A percentile compares a stretch with the other conserved stretches of the same genome.
Evolutionary conservation across 805 yeast genomes (phyloP).

Genomic region (Ogataea henricii): DNA sequence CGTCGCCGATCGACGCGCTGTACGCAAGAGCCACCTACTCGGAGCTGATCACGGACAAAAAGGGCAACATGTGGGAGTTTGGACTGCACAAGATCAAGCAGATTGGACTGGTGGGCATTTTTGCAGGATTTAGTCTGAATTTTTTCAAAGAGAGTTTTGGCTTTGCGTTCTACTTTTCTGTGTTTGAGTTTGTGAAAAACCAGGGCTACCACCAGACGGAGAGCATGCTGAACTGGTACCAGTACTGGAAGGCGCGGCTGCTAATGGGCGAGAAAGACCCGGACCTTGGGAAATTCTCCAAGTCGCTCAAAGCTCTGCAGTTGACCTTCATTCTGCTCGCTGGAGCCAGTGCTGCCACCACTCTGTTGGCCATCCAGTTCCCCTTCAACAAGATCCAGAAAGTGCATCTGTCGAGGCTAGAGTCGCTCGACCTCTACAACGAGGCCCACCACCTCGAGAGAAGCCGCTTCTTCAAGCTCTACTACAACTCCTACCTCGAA

Average conservation of each 20-base stretch:
- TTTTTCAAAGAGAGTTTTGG: constrained; percentile 78
- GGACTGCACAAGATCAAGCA: constrained; percentile 67
- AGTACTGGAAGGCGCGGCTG: constrained; percentile 36
- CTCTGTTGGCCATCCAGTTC: constrained; percentile 76
- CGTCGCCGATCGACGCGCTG: constrained; percentile 92
- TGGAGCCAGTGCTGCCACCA: constrained; percentile 83
- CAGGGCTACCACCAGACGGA: constrained; percentile 55
- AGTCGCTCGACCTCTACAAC: constrained; percentile 70
- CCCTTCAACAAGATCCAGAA: constrained; percentile 82
- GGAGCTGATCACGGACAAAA: constrained; percentile 67
- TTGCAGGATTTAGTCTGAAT: constrained; percentile 85
- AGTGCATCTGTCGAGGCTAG: constrained; percentile 75
- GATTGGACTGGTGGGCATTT: constrained; percentile 80
- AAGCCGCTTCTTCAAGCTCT: constrained; percentile 45
- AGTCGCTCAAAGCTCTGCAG: constrained; percentile 49
- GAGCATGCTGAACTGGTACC: constrained; percentile 44
- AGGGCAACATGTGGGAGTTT: constrained; percentile 76
- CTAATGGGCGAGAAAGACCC: constrained; percentile 20
- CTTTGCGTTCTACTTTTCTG: constrained; percentile 79
- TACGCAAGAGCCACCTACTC: constrained; percentile 77
- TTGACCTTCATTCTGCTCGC: constrained; percentile 75
- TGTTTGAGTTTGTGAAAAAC: constrained; percentile 79
- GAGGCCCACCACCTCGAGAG: constrained; percentile 33
- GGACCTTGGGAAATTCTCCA: constrained; percentile 21
- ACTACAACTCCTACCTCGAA: constrained; percentile 75